Percentiles rank a stretch among this genome's conserved stretches.
These are phyloP conservation scores for Pezicula rhizophila DNA, from an alignment of 2,329 filamentous ascomycete species.

Conservation along the genomic window DNA sequence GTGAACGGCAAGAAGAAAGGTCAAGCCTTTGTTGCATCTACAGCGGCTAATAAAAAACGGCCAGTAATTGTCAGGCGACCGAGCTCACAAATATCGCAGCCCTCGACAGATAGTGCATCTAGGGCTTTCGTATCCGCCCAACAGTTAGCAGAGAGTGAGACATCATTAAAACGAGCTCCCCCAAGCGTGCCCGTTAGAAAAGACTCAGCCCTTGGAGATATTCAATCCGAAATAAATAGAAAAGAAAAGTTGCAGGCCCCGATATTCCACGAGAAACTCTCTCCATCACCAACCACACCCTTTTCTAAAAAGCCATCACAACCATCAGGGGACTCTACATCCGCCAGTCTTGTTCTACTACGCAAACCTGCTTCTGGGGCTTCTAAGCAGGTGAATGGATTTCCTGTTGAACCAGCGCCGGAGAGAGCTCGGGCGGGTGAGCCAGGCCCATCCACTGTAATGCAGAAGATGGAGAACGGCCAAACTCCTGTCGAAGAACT, in stretches of 20 bases:
- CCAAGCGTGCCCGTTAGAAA: too few species aligned
- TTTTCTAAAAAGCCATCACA: constrained; percentile 6
- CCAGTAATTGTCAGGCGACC: constrained; percentile 39
- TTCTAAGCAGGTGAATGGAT: neutral
- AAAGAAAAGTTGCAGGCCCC: neutral
- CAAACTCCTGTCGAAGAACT: neutral
- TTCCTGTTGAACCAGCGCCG: neutral
- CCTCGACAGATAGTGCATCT: constrained; percentile 16
- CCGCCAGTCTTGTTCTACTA: neutral
- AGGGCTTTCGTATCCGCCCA: constrained; percentile 6
- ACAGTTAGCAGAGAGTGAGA: constrained; percentile 2
- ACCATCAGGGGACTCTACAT: neutral
- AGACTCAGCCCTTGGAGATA: too few species aligned
- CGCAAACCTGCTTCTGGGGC: neutral
- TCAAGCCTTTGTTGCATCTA: constrained; percentile 35
- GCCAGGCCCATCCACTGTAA: constrained; percentile 11
- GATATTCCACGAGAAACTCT: constrained; percentile 18
- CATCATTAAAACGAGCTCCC: constrained; percentile 7
- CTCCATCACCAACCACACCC: constrained; percentile 5
- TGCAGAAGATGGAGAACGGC: constrained; percentile 9
- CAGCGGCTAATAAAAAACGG: constrained; percentile 36
- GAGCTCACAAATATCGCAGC: constrained; percentile 36
- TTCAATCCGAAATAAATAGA: neutral
- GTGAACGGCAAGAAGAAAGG: constrained; percentile 27
- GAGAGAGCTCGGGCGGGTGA: constrained; percentile 2